Base-by-base conservation (phyloP, 768 basidiomycete genomes). In the Flagelloscypha sp. region DNA sequence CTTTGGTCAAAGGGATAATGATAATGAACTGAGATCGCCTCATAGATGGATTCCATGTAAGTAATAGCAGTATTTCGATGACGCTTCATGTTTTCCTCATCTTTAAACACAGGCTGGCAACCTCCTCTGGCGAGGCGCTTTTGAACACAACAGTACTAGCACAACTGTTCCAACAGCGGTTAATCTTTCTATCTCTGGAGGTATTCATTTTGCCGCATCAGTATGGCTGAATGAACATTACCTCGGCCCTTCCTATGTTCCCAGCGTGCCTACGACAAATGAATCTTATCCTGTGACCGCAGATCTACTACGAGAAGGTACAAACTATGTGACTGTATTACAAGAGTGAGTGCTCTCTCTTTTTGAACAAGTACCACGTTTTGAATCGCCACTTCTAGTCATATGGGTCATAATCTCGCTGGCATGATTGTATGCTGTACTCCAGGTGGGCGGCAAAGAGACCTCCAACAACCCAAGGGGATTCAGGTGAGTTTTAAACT, bases 211-310 rank as follows among this genome's bases (percentile, higher is more conserved):
- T n/a, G 76, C 74, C 13, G 74, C 74, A 4, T 70, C 68, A 11
- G 66, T 78, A 15, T 77, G 73, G 67, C 48, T 78, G 30, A 79
- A 79, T 40, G 55, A 68, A 35, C 47, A 60, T 8, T 76, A 76
- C 49, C 48, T 79, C 32, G 57, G 52, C 10, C 69, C 65, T 6
- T 65, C 70, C 0, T 67, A 38, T 33, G 58, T 48, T 28, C 38
- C 41, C 7, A 17, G 44, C 12, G 29, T 20, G 16, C 33, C 37
- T 10, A 46, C 44, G 9, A 46, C 39, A 11, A 46, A 46, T 20
- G 19, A 46, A n/a, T 24, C 20, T 8, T 45, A 41, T 24, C 29
- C 34, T 3, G 37, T 45, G 1, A 35, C 37, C 7, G 40, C 33
- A 11, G 44, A 42, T 5, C n/a, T 42, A 21, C 17, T 42, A 16